phyloP scores from a whole-genome alignment of 306 rosid species.

The Ammopiptanthus mongolicus region DNA sequence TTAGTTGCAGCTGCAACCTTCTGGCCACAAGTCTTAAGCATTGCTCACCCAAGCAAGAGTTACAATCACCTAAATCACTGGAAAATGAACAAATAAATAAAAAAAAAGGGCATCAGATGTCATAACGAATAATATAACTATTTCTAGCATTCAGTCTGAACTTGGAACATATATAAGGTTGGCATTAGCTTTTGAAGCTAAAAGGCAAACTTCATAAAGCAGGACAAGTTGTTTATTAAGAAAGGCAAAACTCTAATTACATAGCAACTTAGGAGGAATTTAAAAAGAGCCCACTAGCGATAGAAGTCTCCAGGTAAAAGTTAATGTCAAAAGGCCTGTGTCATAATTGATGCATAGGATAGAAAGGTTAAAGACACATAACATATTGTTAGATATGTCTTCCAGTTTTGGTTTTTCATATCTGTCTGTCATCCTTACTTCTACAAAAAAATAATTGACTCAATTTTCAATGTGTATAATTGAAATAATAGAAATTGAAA shows the following conservation, averaged over 20 bases:
- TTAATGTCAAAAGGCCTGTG: neutral
- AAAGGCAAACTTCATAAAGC: neutral
- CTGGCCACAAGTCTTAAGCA: slow-evolving; percentile 27
- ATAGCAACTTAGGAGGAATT: neutral
- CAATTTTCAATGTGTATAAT: too few species aligned
- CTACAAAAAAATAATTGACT: too few species aligned
- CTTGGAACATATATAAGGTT: neutral
- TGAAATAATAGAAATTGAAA: too few species aligned
- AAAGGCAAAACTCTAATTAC: neutral
- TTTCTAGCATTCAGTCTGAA: neutral
- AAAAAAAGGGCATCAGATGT: neutral
- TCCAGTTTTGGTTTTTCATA: too few species aligned
- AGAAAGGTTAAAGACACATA: neutral
- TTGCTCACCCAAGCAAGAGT: slow-evolving; percentile 14
- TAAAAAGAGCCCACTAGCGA: neutral
- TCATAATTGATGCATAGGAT: neutral
- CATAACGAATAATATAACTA: neutral
- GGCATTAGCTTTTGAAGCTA: neutral
- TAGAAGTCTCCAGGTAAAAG: neutral
- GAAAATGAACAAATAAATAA: neutral
- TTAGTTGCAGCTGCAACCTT: slow-evolving; percentile 45
- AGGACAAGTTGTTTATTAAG: neutral
- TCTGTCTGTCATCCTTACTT: too few species aligned
- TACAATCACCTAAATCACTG: neutral
- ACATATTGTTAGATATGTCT: neutral